These are phyloP conservation scores for Serendipita sp. DNA, from an alignment of 1,284 basidiomycete species.

Conservation along the genomic window DNA sequence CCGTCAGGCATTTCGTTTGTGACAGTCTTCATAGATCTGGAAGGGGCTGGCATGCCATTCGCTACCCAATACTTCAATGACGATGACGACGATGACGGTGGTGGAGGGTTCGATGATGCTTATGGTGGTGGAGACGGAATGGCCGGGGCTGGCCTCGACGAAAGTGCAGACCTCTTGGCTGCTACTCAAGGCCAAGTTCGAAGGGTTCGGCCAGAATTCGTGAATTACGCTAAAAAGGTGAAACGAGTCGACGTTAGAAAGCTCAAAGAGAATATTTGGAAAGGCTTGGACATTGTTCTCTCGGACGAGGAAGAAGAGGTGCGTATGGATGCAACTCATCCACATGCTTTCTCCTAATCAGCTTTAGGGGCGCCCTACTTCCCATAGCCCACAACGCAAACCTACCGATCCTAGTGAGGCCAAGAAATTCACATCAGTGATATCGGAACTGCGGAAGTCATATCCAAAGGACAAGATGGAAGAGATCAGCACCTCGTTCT, in stretches of 20 bases:
- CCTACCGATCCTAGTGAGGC: constrained; percentile 48
- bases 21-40: constrained; percentile 23
- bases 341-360: neutral
- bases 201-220: constrained; percentile 73
- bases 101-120: constrained; percentile 57
- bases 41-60: constrained; percentile 57
- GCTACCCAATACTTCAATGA: constrained; percentile 97
- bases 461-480: constrained; percentile 92
- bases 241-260: constrained; percentile 95
- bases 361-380: constrained; percentile 23
- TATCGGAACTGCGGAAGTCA: constrained; percentile 61
- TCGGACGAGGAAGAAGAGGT: constrained; percentile 31
- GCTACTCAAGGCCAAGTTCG: constrained; percentile 67
- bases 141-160: constrained; percentile 27
- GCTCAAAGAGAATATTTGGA: constrained; percentile 98
- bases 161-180: constrained; percentile 55
- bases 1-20: constrained; percentile 6
- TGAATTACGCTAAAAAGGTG: constrained; percentile 91
- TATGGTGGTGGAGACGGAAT: constrained; percentile 50
- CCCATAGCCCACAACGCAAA: constrained; percentile 30
- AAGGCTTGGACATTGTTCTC: constrained; percentile 62
- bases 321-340: constrained; percentile 13
- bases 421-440: constrained; percentile 74
- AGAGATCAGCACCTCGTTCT: constrained; percentile 98
- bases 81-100: constrained; percentile 80